These are phyloP conservation scores for Aspergillus fischeri DNA, from an alignment of 2,329 filamentous ascomycete species.

Conservation along the genomic window DNA sequence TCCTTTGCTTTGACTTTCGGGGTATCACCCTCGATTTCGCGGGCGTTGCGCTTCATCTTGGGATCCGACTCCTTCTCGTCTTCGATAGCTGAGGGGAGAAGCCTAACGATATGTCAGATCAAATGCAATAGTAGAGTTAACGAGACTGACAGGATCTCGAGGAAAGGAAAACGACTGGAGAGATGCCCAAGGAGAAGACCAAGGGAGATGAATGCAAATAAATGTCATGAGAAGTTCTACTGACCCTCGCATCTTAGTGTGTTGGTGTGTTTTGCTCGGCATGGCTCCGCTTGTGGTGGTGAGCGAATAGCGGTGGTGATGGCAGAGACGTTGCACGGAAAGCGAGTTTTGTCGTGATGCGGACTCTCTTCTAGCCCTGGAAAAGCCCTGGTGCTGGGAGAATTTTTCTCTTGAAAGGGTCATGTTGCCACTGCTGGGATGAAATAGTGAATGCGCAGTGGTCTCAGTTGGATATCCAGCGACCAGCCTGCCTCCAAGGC, in stretches of 20 bases:
- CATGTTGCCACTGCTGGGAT: background rate
- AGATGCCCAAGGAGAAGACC: background rate
- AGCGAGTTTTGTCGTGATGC: background rate
- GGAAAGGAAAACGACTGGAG: background rate
- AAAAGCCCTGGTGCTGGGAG: background rate
- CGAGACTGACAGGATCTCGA: background rate
- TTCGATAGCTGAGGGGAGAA: background rate
- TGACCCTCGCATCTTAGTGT: background rate
- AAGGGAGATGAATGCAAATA: background rate
- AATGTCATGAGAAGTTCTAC: background rate
- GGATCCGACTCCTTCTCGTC: background rate
- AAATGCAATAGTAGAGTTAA: background rate
- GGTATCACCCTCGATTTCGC: background rate
- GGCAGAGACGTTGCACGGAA: background rate
- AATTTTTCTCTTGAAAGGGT: background rate
- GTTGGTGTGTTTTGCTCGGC: background rate
- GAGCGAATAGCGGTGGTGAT: background rate
- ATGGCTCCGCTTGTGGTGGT: background rate
- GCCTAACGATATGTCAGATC: background rate
- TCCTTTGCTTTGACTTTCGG: background rate
- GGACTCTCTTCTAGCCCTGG: background rate
- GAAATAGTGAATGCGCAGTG: background rate
- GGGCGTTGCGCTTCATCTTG: background rate
- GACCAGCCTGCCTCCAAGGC: background rate
- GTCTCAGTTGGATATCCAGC: background rate